phyloP scores from a whole-genome alignment of 768 basidiomycete species.

The Rhodotorula diobovata region DNA sequence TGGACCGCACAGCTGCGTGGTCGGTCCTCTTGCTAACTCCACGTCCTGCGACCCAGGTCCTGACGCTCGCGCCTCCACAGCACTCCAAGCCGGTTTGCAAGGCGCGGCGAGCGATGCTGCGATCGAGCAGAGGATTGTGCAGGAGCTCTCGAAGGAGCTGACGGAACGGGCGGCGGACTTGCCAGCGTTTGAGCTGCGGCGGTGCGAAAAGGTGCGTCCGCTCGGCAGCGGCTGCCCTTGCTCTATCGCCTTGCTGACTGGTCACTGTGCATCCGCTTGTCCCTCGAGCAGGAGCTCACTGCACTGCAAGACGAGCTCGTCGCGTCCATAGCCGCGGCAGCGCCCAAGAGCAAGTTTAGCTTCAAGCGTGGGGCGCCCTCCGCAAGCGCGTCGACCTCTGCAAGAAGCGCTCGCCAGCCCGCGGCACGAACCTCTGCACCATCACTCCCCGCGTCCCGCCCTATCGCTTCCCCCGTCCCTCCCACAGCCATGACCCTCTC shows the following conservation, averaged over 20 bases:
- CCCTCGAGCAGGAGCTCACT: slow-evolving; percentile 24
- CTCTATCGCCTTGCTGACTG: too few species aligned
- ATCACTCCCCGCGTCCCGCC: background rate
- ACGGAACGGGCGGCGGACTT: slow-evolving; percentile 16
- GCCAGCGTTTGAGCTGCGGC: slow-evolving; percentile 9
- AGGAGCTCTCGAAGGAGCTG: background rate
- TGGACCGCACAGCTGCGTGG: slow-evolving; percentile 9
- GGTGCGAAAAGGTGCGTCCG: slow-evolving; percentile 26
- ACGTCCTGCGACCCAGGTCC: background rate
- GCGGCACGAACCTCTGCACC: background rate
- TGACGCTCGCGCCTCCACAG: background rate
- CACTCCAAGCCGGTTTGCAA: background rate
- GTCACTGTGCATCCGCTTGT: too few species aligned
- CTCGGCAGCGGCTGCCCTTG: accelerated
- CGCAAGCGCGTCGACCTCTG: background rate
- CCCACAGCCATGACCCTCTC: slow-evolving; percentile 6
- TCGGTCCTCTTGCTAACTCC: background rate
- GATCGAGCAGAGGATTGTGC: background rate
- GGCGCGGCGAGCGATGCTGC: too few species aligned
- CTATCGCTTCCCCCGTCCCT: background rate
- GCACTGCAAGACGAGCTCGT: background rate
- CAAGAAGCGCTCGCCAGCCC: background rate
- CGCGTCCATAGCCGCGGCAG: background rate
- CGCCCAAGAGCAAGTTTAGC: slow-evolving; percentile 30
- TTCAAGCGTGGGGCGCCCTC: slow-evolving; percentile 20